These are phyloP conservation scores for Phaeodactylum tricornutum DNA, from an alignment of 108 stramenopile species.

Conservation along the genomic window DNA sequence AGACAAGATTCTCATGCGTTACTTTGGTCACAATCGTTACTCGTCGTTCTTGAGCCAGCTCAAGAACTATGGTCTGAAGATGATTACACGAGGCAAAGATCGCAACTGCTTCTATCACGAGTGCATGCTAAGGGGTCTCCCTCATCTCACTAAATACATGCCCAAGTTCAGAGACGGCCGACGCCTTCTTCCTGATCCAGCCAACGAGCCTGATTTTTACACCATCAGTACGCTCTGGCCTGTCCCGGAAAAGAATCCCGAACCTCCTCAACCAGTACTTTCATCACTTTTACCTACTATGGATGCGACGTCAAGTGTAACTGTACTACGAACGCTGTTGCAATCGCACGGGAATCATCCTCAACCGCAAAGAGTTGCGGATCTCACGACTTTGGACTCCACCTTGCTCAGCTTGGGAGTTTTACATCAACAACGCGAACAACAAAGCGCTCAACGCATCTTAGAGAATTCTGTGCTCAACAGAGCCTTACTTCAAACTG, in stretches of 20 bases:
- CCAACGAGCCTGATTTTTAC: conserved; percentile 30
- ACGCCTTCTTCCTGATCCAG: conserved; percentile 38
- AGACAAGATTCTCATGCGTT: conserved; percentile 19
- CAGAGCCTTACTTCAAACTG: too few species aligned
- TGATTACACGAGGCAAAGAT: conserved; percentile 33
- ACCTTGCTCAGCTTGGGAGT: too few species aligned
- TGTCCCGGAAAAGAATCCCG: conserved; percentile 5
- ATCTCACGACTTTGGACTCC: too few species aligned
- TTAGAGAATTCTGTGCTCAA: too few species aligned
- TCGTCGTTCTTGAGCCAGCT: conserved; percentile 68
- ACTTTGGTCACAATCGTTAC: conserved; percentile 73
- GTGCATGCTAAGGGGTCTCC: conserved; percentile 11
- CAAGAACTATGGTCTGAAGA: conserved; percentile 37
- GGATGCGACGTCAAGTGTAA: too few species aligned
- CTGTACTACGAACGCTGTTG: too few species aligned
- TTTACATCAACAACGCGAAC: too few species aligned
- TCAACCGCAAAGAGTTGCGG: too few species aligned
- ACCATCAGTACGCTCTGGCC: conserved; percentile 7
- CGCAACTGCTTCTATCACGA: conserved; percentile 51
- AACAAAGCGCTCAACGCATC: too few species aligned
- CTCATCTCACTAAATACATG: conserved; percentile 16
- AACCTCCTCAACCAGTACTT: too few species aligned
- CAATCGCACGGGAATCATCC: too few species aligned
- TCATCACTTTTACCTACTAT: too few species aligned
- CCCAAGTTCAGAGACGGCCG: conserved; percentile 10